A percentile compares a stretch with the other conserved stretches of the same genome.
Evolutionary conservation across 2,329 filamentous ascomycete genomes (phyloP).

Genomic region (Cadophora luteo-olivacea): DNA sequence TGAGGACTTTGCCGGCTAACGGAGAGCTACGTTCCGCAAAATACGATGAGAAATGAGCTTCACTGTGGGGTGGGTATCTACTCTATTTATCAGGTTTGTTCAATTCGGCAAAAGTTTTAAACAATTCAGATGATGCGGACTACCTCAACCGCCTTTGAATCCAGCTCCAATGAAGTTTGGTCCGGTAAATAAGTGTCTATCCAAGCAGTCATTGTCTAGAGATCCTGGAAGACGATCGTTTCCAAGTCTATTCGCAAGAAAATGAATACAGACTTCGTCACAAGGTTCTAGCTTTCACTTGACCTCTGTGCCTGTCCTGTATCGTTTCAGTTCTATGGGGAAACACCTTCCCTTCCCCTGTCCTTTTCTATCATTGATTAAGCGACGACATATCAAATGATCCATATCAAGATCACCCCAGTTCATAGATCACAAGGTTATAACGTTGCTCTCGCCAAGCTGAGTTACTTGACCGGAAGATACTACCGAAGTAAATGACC

Average conservation of each 20-base stretch:
- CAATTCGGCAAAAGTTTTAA: neutral
- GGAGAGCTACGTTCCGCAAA: neutral
- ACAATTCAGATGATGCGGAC: neutral
- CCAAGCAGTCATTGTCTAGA: too few species aligned
- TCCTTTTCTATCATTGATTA: neutral
- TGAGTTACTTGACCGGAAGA: neutral
- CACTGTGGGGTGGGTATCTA: neutral
- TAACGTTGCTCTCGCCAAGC: too few species aligned
- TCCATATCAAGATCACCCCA: neutral
- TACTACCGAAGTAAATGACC: neutral
- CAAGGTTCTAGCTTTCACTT: neutral
- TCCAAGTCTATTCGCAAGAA: too few species aligned
- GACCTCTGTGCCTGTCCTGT: neutral
- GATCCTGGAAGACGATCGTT: too few species aligned
- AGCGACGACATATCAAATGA: neutral
- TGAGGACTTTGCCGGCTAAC: neutral
- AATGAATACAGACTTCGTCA: neutral
- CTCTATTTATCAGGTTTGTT: neutral
- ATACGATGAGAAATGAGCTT: neutral
- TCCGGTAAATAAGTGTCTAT: too few species aligned
- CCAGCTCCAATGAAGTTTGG: neutral
- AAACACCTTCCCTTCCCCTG: neutral
- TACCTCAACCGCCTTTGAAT: neutral
- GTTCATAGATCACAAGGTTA: neutral
- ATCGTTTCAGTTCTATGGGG: slow-evolving; percentile 11